Evolutionary conservation across 345 rosid species (phyloP).

Genomic region (Citrus medica): DNA sequence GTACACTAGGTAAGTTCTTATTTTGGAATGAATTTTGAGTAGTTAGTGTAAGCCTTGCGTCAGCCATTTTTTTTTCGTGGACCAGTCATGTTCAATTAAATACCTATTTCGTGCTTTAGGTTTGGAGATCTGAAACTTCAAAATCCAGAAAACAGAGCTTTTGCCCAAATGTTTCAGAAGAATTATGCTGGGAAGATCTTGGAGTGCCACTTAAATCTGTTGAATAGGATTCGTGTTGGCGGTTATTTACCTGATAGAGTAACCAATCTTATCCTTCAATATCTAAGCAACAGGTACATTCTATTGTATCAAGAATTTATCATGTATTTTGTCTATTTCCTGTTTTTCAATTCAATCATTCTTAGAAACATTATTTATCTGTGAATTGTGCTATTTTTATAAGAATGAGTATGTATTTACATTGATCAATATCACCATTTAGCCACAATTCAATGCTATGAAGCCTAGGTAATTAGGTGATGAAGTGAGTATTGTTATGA

Average conservation of each 20-base stretch:
- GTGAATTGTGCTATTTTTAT: background rate
- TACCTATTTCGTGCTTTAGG: constrained; percentile 31
- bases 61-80: background rate
- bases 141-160: constrained; percentile 77
- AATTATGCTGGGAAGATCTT: constrained; percentile 87
- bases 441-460: background rate
- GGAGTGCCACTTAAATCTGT: constrained; percentile 84
- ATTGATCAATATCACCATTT: background rate
- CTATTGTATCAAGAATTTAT: background rate
- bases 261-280: constrained; percentile 90
- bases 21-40: background rate
- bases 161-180: constrained; percentile 91
- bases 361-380: background rate
- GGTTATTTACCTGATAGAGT: constrained; percentile 97
- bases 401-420: background rate
- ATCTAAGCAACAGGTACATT: constrained; percentile 85
- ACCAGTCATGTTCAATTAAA: constrained; percentile 3
- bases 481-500: background rate
- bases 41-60: background rate
- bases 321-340: background rate
- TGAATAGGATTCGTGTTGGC: constrained; percentile 80
- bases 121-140: constrained; percentile 96
- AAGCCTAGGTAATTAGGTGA: background rate
- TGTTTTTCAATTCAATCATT: background rate
- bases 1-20: constrained; percentile 61